Base-by-base conservation (phyloP, 495 filamentous ascomycete genomes). In the Aspergillus kassunensis region DNA sequence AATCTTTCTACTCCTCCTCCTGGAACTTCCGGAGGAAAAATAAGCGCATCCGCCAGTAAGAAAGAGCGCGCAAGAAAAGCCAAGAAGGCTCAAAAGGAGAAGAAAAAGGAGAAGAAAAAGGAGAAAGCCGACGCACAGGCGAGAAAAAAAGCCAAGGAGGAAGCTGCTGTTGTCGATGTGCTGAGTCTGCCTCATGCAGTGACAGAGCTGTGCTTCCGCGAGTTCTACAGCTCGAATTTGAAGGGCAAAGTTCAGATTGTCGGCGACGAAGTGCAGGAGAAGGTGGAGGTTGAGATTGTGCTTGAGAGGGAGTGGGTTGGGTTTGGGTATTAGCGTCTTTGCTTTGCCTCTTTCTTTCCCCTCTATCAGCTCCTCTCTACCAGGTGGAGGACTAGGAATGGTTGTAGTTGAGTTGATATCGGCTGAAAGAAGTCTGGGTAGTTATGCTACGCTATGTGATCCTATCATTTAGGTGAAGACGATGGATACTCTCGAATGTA, bases 141-240 rank as follows among this genome's bases (percentile, higher is more conserved):
- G 37, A 52, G 25, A 21, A 35, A 20, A 15, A 36, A 41, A 25
- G 35, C 25, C 15, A 53, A 53, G 41, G 35, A 54, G 8, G 31
- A 31, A 20, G 20, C 2, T 1, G 16, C 23, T 15, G 34, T 11
- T 16, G 25, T 33, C 2, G 24, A 3, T 24, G 19, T 43, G 15
- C 30, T 21, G n/a, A 25, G 37, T 43, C 12, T 52, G 20, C 42
- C 45, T 3, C 37, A 21, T 16, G 30, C 15, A 1, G 45, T 55
- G 45, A 29, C 16, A 20, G 53, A 55, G 30, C 24, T 55, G 39
- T 47, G 53, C 11, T 55, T 30, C 10, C 29, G 53, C 13, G 53
- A 55, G 46, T 49, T 50, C 20, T 43, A 36, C 18, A 30, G 6
- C 6, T 21, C 15, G 5, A 44, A 55, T 31, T 9, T 34, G 6